These are phyloP conservation scores for Nephelium lappaceum DNA, from an alignment of 345 rosid species.

Conservation along the genomic window DNA sequence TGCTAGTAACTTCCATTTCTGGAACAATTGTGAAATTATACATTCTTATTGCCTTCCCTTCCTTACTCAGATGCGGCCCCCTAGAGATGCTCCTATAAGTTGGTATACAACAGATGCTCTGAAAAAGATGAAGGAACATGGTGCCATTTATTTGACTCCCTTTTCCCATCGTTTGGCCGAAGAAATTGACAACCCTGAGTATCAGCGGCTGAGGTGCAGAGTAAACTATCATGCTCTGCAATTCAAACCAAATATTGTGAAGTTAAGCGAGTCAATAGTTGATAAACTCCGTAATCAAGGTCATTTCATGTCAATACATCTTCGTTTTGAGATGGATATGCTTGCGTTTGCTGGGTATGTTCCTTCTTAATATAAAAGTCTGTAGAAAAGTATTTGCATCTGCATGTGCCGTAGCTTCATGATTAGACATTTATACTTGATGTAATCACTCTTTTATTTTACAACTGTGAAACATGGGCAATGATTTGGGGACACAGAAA, in stretches of 20 bases:
- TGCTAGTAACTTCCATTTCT: background rate
- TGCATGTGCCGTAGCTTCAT: background rate
- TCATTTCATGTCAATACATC: conserved; percentile 98
- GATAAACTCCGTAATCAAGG: conserved; percentile 96
- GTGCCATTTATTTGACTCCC: conserved; percentile 95
- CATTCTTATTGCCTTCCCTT: background rate
- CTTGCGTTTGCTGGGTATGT: conserved; percentile 97
- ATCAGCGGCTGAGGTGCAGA: conserved; percentile 96
- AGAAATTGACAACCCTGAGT: conserved; percentile 89
- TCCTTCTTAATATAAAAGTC: conserved; percentile 22
- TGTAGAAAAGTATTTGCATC: conserved; percentile 10
- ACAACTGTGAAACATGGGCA: background rate
- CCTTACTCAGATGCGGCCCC: conserved; percentile 70
- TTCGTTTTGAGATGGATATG: conserved; percentile 99
- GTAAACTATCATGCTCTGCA: conserved; percentile 96
- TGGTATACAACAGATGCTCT: conserved; percentile 89
- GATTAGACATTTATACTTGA: background rate
- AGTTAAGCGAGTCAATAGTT: conserved; percentile 87
- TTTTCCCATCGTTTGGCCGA: conserved; percentile 98
- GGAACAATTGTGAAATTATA: background rate
- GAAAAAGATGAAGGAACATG: conserved; percentile 87
- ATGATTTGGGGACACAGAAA: conserved; percentile 1
- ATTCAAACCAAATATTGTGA: conserved; percentile 94
- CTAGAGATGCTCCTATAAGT: conserved; percentile 89
- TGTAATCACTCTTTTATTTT: background rate